phyloP scores from a whole-genome alignment of 257 asterid genomes.

The Solanum dulcamara region DNA sequence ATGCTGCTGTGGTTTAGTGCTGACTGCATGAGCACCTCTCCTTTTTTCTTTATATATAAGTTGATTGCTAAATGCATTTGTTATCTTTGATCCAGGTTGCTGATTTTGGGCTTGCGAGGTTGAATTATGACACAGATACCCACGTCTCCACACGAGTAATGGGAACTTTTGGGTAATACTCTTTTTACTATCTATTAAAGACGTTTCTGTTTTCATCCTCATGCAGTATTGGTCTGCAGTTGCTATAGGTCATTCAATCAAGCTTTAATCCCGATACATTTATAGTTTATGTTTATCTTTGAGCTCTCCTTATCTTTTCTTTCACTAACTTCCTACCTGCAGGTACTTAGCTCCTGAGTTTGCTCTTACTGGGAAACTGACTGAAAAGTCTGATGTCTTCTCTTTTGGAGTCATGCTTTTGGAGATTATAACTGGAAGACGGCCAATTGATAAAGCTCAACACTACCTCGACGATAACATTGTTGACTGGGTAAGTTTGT shows the following conservation, averaged over 20 bases:
- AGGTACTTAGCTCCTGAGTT: constrained; percentile 92
- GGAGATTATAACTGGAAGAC: constrained; percentile 84
- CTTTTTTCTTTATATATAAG: not conserved
- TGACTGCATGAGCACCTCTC: not conserved
- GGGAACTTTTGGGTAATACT: constrained; percentile 89
- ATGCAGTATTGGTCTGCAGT: not conserved
- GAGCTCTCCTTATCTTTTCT: not conserved
- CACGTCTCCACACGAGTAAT: constrained; percentile 90
- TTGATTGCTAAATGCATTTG: not conserved
- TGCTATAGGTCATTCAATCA: not conserved
- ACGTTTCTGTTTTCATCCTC: not conserved
- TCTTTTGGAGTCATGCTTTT: constrained; percentile 86
- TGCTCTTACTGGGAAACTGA: constrained; percentile 87
- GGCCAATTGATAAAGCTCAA: constrained; percentile 76
- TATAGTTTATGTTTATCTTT: not conserved
- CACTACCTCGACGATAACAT: constrained; percentile 76
- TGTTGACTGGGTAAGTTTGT: constrained; percentile 72
- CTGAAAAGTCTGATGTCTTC: constrained; percentile 80
- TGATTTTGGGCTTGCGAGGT: constrained; percentile 92
- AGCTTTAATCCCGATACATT: not conserved
- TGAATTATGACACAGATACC: constrained; percentile 70
- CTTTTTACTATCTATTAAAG: not conserved
- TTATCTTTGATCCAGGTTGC: constrained; percentile 53
- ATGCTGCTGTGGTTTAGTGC: not conserved
- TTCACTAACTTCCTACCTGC: constrained; percentile 5